Conservation (phyloP, 2,329 filamentous ascomycete species). For the Trichoderma brevicompactum region DNA sequence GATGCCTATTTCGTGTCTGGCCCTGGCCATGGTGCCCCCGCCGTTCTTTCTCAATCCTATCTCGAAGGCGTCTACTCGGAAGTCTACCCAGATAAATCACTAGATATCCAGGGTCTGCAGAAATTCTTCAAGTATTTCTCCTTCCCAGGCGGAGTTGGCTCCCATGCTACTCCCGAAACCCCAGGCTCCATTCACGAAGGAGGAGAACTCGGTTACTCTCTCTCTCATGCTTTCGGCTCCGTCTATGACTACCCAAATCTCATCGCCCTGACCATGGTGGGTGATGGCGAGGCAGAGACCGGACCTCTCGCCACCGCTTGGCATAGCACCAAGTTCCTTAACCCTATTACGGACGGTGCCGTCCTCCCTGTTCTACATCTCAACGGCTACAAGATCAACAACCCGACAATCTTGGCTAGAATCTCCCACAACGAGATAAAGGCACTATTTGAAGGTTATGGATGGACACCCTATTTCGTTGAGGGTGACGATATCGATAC, state of each 20-base stretch:
- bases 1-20: slow-evolving; percentile 75
- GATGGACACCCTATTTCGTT: slow-evolving; percentile 80
- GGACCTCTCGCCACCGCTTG: slow-evolving; percentile 78
- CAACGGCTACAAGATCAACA: slow-evolving; percentile 87
- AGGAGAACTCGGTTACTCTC: slow-evolving; percentile 79
- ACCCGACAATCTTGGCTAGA: slow-evolving; percentile 73
- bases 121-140: slow-evolving; percentile 84
- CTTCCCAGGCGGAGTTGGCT: slow-evolving; percentile 78
- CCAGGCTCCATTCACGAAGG: slow-evolving; percentile 79
- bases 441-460: slow-evolving; percentile 72
- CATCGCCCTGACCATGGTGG: slow-evolving; percentile 77
- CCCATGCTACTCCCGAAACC: slow-evolving; percentile 78
- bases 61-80: slow-evolving; percentile 79
- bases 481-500: slow-evolving; percentile 73
- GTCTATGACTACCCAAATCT: slow-evolving; percentile 77
- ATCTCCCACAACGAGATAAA: slow-evolving; percentile 75
- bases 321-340: slow-evolving; percentile 83
- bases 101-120: slow-evolving; percentile 70
- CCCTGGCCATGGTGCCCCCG: slow-evolving; percentile 77
- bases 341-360: slow-evolving; percentile 76
- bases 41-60: slow-evolving; percentile 75
- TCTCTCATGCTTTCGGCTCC: slow-evolving; percentile 77
- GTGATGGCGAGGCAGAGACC: slow-evolving; percentile 81
- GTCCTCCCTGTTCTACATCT: slow-evolving; percentile 78
- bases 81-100: slow-evolving; percentile 74